These are phyloP conservation scores for Podospora anserina DNA, from an alignment of 495 filamentous ascomycete genomes.

Conservation along the genomic window DNA sequence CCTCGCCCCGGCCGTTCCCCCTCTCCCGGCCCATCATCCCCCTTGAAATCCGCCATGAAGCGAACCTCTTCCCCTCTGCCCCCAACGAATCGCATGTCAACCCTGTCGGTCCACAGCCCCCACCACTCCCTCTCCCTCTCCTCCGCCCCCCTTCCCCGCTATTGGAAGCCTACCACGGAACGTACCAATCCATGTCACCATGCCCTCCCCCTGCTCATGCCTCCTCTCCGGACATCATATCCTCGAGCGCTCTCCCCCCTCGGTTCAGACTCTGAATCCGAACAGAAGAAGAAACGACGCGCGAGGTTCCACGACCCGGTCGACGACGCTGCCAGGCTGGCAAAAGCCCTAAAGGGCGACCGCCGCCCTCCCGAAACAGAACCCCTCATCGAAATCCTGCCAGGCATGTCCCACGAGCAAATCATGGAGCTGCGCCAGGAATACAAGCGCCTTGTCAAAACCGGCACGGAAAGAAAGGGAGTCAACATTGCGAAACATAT, in stretches of 20 bases:
- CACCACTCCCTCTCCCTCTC: constrained; percentile 44
- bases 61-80: constrained; percentile 47
- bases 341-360: constrained; percentile 67
- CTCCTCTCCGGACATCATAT: constrained; percentile 27
- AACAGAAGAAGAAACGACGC: constrained; percentile 50
- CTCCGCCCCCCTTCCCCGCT: constrained; percentile 73
- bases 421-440: constrained; percentile 77
- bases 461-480: constrained; percentile 63
- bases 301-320: constrained; percentile 72
- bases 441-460: constrained; percentile 86
- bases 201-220: constrained; percentile 69
- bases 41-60: constrained; percentile 36
- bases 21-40: constrained; percentile 23
- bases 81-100: constrained; percentile 48
- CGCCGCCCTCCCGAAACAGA: constrained; percentile 63
- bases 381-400: constrained; percentile 77
- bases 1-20: constrained; percentile 30
- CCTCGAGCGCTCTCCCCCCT: constrained; percentile 42
- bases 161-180: constrained; percentile 88
- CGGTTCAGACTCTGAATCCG: constrained; percentile 42
- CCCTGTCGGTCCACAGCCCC: constrained; percentile 42
- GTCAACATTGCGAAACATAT: constrained; percentile 97
- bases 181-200: constrained; percentile 91
- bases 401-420: constrained; percentile 78
- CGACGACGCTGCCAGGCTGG: constrained; percentile 71